phyloP scores from a whole-genome alignment of 345 rosid species.

The Geranium brycei region DNA sequence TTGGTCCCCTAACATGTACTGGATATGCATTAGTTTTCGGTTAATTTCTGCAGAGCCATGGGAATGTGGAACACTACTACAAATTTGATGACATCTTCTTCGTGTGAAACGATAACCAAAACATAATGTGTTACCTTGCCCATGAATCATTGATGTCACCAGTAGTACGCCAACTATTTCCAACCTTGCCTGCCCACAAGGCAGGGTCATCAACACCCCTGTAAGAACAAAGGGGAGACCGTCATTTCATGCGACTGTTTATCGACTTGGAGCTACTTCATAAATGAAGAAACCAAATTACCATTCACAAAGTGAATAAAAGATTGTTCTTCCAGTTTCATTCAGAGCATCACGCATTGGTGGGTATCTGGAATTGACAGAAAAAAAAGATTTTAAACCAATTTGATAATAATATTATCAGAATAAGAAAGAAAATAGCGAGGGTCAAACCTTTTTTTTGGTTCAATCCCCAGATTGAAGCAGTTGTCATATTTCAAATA shows the following conservation, averaged over 20 bases:
- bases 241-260: too few species aligned
- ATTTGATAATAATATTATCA: too few species aligned
- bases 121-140: constrained; percentile 55
- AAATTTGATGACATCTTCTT: too few species aligned
- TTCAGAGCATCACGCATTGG: constrained; percentile 24
- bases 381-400: too few species aligned
- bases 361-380: constrained; percentile 8
- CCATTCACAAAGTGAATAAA: constrained; percentile 39
- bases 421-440: too few species aligned
- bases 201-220: constrained; percentile 97
- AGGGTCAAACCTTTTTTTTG: constrained; percentile 15
- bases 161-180: constrained; percentile 98
- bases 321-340: constrained; percentile 28
- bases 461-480: constrained; percentile 15
- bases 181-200: constrained; percentile 82
- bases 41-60: too few species aligned
- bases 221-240: constrained; percentile 2
- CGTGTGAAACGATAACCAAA: background rate
- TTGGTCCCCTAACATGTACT: too few species aligned
- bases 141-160: constrained; percentile 91
- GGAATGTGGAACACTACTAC: too few species aligned
- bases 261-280: too few species aligned
- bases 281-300: background rate
- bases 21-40: too few species aligned
- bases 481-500: constrained; percentile 33